These are phyloP conservation scores for Penicillium parvum DNA, from an alignment of 495 filamentous ascomycete species.

Conservation along the genomic window DNA sequence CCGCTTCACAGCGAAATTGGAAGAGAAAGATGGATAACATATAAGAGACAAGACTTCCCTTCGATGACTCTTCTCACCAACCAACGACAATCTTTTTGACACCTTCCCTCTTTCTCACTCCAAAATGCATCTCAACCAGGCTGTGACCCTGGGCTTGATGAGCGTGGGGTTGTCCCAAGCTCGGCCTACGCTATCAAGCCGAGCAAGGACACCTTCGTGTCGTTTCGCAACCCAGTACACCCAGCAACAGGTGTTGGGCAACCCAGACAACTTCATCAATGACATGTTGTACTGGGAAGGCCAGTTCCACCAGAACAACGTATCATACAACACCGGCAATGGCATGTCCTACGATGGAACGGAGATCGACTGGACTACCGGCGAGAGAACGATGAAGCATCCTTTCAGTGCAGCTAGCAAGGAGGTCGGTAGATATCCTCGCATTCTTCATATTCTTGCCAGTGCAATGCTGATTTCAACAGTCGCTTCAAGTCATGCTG, in stretches of 20 bases:
- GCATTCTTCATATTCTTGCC: too few relatives aligned
- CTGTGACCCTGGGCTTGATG: neutral
- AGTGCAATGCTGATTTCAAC: neutral
- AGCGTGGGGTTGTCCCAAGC: constrained; percentile 1
- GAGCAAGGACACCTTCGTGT: constrained; percentile 16
- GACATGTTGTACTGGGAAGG: constrained; percentile 35
- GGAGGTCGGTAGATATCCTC: constrained; percentile 17
- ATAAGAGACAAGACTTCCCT: too few relatives aligned
- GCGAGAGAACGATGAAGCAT: constrained; percentile 27
- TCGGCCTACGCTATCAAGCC: neutral
- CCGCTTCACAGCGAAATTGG: too few relatives aligned
- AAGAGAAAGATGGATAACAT: too few relatives aligned
- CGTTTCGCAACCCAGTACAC: constrained; percentile 26
- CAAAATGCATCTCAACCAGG: constrained; percentile 4
- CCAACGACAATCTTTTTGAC: neutral
- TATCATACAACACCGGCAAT: constrained; percentile 30
- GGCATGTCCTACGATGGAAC: constrained; percentile 37
- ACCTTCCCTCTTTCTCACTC: neutral
- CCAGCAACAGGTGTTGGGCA: constrained; percentile 18
- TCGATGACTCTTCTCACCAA: too few relatives aligned
- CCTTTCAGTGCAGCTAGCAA: constrained; percentile 36
- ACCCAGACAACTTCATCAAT: constrained; percentile 21
- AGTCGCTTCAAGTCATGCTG: constrained; percentile 33
- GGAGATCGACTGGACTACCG: constrained; percentile 27
- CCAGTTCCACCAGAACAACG: constrained; percentile 31